Conservation (phyloP, 495 filamentous ascomycete species). For the Aspergillus hancockii region DNA sequence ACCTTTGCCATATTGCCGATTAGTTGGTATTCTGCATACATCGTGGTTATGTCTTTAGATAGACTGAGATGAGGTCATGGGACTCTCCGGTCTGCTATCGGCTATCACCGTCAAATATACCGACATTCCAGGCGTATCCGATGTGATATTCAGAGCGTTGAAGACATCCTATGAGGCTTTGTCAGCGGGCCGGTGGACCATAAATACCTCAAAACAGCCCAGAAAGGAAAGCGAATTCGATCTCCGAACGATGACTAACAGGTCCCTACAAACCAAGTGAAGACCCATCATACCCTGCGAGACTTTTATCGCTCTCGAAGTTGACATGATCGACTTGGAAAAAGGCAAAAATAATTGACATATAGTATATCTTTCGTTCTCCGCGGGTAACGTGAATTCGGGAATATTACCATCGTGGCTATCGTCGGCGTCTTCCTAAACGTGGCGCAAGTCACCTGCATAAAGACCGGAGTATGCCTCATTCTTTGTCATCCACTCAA, state of each 20-base stretch:
- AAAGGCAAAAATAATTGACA: neutral
- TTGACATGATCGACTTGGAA: neutral
- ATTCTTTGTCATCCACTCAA: neutral
- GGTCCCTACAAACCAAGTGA: neutral
- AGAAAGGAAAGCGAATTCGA: neutral
- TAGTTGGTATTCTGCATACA: neutral
- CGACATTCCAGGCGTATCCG: neutral
- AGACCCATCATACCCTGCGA: neutral
- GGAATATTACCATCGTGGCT: conserved; percentile 13
- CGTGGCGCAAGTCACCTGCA: conserved; percentile 4
- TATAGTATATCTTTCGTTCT: conserved; percentile 8
- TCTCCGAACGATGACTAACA: neutral
- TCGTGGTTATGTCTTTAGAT: neutral
- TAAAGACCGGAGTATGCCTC: neutral
- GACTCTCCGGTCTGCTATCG: neutral
- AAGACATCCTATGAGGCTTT: neutral
- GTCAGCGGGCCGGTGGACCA: conserved; percentile 4
- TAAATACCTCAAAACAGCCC: conserved; percentile 4
- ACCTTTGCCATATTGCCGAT: conserved; percentile 16
- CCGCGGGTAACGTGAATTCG: conserved; percentile 21
- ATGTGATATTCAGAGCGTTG: neutral
- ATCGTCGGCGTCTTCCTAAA: conserved; percentile 8
- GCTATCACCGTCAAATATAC: neutral
- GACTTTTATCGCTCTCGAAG: neutral
- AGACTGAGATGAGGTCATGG: neutral